phyloP scores from a whole-genome alignment of 768 basidiomycete species.

The Crassisporium funariophilum region DNA sequence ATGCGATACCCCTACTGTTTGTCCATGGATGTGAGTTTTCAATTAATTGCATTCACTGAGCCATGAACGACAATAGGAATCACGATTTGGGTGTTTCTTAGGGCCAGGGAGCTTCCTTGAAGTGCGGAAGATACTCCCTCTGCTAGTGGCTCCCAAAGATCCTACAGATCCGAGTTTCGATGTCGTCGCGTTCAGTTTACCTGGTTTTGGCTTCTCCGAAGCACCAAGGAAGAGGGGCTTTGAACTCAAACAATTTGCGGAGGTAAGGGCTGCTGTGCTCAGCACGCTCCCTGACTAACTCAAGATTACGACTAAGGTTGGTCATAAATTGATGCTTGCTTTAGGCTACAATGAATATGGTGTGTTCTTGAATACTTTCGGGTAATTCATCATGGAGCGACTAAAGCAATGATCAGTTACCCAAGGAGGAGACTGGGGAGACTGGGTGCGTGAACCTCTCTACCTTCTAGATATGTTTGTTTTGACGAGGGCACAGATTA shows the following conservation, averaged over 20 bases:
- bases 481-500: constrained; percentile 23
- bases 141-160: constrained; percentile 44
- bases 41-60: not conserved
- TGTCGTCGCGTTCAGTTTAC: constrained; percentile 59
- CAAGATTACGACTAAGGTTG: constrained; percentile 46
- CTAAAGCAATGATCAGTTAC: constrained; percentile 31
- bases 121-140: constrained; percentile 56
- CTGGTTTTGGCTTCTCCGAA: constrained; percentile 65
- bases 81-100: constrained; percentile 17
- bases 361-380: constrained; percentile 12
- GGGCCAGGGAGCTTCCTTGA: constrained; percentile 68
- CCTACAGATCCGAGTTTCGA: constrained; percentile 58
- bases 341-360: constrained; percentile 56
- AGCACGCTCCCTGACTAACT: constrained; percentile 57
- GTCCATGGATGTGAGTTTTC: constrained; percentile 55
- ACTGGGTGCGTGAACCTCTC: constrained; percentile 21
- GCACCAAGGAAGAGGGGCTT: constrained; percentile 58
- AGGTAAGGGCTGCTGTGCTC: constrained; percentile 39
- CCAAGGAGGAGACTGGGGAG: constrained; percentile 56
- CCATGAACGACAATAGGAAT: not conserved
- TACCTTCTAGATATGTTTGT: constrained; percentile 19
- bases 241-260: constrained; percentile 44
- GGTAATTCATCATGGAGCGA: not conserved
- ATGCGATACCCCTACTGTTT: constrained; percentile 62
- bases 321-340: constrained; percentile 49